Conservation (phyloP, 1,139 yeast genomes). For the Kurtzmaniella quercitrusa region DNA sequence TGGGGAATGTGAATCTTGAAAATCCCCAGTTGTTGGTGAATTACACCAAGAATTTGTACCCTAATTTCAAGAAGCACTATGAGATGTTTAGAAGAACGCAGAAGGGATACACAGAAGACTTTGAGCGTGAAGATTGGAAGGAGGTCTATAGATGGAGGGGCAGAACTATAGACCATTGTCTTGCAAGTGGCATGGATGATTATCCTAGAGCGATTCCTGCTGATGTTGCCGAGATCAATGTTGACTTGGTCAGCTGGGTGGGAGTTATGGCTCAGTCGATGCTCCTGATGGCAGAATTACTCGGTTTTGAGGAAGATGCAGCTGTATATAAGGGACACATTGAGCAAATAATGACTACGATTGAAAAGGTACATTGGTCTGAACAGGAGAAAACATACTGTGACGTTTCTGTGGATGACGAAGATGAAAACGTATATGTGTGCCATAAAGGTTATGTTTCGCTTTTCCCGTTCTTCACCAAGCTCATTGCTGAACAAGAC, state of each 20-base stretch:
- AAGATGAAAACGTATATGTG: constrained; percentile 59
- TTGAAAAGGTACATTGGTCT: constrained; percentile 80
- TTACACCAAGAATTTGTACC: constrained; percentile 68
- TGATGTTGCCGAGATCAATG: constrained; percentile 85
- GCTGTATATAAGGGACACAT: constrained; percentile 33
- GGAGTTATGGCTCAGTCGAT: constrained; percentile 88
- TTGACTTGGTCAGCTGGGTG: constrained; percentile 88
- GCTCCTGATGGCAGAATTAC: constrained; percentile 65
- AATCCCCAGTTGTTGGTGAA: constrained; percentile 59
- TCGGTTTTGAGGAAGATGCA: constrained; percentile 58
- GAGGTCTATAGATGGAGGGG: constrained; percentile 95
- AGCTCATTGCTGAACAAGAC: constrained; percentile 52
- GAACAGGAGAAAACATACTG: constrained; percentile 66
- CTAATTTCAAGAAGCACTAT: constrained; percentile 71
- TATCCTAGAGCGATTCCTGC: constrained; percentile 84
- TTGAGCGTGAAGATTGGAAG: constrained; percentile 54
- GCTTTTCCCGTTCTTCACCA: constrained; percentile 77
- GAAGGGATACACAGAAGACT: constrained; percentile 67
- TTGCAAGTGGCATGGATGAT: constrained; percentile 94
- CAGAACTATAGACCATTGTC: constrained; percentile 75
- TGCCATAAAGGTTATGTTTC: constrained; percentile 91
- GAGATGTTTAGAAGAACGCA: constrained; percentile 86
- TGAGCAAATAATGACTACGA: constrained; percentile 50
- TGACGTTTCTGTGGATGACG: constrained; percentile 74
- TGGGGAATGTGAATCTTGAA: constrained; percentile 52